A percentile compares a stretch with the other conserved stretches of the same genome.
Conservation (phyloP, 1,139 yeast genomes). For the Citeromyces siamensis region DNA sequence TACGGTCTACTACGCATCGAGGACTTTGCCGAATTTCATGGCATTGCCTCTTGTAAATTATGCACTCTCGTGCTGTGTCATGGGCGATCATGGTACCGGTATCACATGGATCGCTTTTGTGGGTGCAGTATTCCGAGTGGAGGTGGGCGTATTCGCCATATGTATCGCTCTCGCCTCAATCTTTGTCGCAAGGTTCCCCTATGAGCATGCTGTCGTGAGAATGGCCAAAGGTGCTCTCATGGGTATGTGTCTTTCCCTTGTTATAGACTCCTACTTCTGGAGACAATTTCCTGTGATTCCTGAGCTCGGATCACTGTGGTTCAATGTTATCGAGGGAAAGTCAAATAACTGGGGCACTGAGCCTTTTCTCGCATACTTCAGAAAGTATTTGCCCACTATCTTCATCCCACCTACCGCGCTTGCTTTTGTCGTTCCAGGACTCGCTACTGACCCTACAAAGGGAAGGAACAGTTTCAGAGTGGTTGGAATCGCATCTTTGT, state of each 20-base stretch:
- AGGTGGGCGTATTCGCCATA: conserved; percentile 50
- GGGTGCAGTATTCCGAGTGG: conserved; percentile 63
- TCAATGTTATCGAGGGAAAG: conserved; percentile 64
- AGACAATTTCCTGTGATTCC: conserved; percentile 37
- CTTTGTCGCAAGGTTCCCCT: conserved; percentile 30
- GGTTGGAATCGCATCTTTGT: conserved; percentile 30
- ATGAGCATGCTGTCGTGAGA: conserved; percentile 15
- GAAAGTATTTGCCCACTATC: conserved; percentile 39
- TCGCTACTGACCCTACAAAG: conserved; percentile 25
- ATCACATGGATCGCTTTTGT: conserved; percentile 47
- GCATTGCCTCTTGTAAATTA: conserved; percentile 63
- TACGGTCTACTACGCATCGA: conserved; percentile 57
- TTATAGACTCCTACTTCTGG: conserved; percentile 78
- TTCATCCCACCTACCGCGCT: conserved; percentile 52
- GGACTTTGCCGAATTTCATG: conserved; percentile 80
- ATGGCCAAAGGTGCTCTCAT: conserved; percentile 27
- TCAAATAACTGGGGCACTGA: conserved; percentile 77
- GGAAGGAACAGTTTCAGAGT: conserved; percentile 24
- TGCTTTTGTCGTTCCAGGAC: conserved; percentile 30
- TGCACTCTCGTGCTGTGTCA: conserved; percentile 38
- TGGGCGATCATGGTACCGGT: conserved; percentile 36
- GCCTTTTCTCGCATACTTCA: conserved; percentile 59
- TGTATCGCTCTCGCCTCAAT: conserved; percentile 28
- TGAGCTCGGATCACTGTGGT: conserved; percentile 59
- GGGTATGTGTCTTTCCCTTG: conserved; percentile 39